Evolutionary conservation across 176 grass and related monocot species (phyloP).

Genomic region (Oryza glumipatula): DNA sequence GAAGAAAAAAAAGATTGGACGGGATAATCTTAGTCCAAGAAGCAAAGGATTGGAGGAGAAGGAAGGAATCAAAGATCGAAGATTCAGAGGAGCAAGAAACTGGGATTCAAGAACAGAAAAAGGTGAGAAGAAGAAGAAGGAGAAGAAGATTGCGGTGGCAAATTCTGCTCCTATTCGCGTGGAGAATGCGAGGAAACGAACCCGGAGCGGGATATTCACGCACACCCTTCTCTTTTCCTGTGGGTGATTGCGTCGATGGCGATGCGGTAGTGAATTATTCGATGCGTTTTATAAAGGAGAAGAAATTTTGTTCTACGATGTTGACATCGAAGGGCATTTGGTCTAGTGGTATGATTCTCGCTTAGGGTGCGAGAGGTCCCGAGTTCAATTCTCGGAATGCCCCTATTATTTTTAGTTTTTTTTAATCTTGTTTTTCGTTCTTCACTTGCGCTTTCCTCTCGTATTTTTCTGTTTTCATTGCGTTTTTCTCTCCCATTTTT

Average conservation of each 20-base stretch:
- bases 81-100: background rate
- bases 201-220: background rate
- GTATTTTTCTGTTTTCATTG: background rate
- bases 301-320: too few relatives aligned
- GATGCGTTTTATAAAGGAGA: too few relatives aligned
- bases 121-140: background rate
- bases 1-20: background rate
- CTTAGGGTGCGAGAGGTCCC: slow-evolving; percentile 98
- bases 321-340: slow-evolving; percentile 63
- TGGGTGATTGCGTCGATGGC: background rate
- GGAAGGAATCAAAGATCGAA: background rate
- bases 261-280: too few relatives aligned
- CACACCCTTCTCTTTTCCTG: background rate
- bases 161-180: slow-evolving; percentile 3
- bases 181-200: background rate
- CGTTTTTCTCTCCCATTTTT: too few relatives aligned
- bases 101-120: background rate
- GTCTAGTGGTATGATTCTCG: slow-evolving; percentile 99
- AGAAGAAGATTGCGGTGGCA: background rate
- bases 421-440: background rate
- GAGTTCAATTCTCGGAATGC: slow-evolving; percentile 99
- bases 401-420: background rate
- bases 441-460: background rate
- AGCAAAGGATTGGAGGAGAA: background rate
- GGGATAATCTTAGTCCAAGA: background rate